These are phyloP conservation scores for Fusarium miscanthi DNA, from an alignment of 2,329 filamentous ascomycete species.

Conservation along the genomic window DNA sequence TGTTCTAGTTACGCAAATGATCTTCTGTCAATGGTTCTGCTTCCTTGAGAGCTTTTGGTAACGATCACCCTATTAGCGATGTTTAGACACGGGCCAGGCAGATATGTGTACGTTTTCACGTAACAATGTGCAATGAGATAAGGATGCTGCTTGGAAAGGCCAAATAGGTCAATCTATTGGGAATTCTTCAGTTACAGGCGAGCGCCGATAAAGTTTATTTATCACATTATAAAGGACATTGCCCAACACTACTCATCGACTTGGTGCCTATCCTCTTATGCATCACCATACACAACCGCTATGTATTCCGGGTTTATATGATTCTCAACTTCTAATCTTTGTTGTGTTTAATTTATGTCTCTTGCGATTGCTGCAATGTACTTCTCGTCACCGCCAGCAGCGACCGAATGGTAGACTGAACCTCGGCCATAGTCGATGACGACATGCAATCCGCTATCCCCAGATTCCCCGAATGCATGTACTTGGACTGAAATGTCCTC, in stretches of 20 bases:
- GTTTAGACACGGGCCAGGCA: neutral
- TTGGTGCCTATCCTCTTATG: too few species aligned
- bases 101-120: neutral
- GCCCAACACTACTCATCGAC: too few species aligned
- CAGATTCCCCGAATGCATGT: neutral
- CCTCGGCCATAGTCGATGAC: neutral
- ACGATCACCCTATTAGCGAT: neutral
- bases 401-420: neutral
- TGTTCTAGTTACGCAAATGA: neutral
- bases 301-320: neutral
- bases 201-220: neutral
- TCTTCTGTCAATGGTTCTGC: neutral
- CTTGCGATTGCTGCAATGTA: neutral
- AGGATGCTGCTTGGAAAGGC: neutral
- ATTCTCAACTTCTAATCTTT: too few species aligned
- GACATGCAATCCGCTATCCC: constrained; percentile 2
- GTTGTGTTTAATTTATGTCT: neutral
- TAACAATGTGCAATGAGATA: neutral
- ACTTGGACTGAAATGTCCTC: neutral
- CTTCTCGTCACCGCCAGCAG: neutral
- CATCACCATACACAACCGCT: neutral
- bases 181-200: too few species aligned
- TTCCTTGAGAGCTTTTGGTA: neutral
- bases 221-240: too few species aligned
- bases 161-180: neutral